phyloP scores from a whole-genome alignment of 192 early-diverging fungal species.

The Coemansia guatemalensis region DNA sequence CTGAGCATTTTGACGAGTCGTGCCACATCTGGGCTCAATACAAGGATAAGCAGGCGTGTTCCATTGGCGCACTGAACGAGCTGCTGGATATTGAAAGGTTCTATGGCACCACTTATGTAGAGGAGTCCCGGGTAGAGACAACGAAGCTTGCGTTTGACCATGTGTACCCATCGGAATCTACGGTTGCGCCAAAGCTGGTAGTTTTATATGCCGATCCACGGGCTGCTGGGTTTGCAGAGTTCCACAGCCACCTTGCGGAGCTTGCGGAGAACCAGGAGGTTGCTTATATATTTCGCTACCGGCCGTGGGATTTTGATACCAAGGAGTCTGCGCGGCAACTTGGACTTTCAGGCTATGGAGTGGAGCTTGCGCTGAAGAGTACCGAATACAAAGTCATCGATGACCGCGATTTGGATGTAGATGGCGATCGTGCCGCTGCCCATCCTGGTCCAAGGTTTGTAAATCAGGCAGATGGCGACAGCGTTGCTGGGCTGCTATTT shows the following conservation, averaged over 20 bases:
- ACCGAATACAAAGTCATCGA: slow-evolving; percentile 97
- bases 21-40: slow-evolving; percentile 68
- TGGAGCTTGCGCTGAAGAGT: slow-evolving; percentile 91
- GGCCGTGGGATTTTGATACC: slow-evolving; percentile 42
- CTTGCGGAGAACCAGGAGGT: slow-evolving; percentile 54
- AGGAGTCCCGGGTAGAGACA: slow-evolving; percentile 32
- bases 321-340: slow-evolving; percentile 14
- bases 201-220: slow-evolving; percentile 80
- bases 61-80: slow-evolving; percentile 39
- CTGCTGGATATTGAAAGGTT: slow-evolving; percentile 49
- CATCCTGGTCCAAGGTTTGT: background rate
- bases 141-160: slow-evolving; percentile 64
- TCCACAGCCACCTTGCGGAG: slow-evolving; percentile 57
- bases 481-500: slow-evolving; percentile 80
- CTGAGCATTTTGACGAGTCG: slow-evolving; percentile 62
- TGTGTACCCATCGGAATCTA: slow-evolving; percentile 28
- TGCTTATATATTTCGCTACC: slow-evolving; percentile 74
- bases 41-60: slow-evolving; percentile 70
- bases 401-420: slow-evolving; percentile 66
- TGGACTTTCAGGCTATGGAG: slow-evolving; percentile 84
- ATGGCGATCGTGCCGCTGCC: slow-evolving; percentile 11
- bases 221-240: slow-evolving; percentile 56
- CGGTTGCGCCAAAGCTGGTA: slow-evolving; percentile 17
- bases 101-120: slow-evolving; percentile 35
- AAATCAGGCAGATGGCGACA: slow-evolving; percentile 57